phyloP scores from a whole-genome alignment of 305 asterid species.

The Rubia balearica region DNA sequence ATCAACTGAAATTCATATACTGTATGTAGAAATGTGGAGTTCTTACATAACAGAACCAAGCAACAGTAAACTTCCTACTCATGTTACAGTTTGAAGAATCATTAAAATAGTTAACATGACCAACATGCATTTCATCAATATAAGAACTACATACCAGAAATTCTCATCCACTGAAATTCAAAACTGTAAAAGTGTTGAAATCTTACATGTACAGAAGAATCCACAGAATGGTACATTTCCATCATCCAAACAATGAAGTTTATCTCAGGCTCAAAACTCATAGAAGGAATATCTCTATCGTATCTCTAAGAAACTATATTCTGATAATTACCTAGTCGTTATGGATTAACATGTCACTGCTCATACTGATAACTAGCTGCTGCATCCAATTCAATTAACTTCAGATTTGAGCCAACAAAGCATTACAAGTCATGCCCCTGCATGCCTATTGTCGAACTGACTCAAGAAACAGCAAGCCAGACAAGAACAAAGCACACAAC shows the following conservation, averaged over 20 bases:
- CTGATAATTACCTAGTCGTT: slow-evolving; percentile 8
- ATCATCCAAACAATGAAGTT: slow-evolving; percentile 30
- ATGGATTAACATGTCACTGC: slow-evolving; percentile 4
- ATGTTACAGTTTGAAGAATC: background rate
- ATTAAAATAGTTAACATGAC: background rate
- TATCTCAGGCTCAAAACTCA: slow-evolving; percentile 40
- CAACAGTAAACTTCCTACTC: background rate
- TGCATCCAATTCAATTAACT: slow-evolving; percentile 13
- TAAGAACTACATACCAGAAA: background rate
- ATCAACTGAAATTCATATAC: background rate
- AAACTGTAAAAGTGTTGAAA: slow-evolving; percentile 16
- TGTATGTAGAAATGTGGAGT: too few relatives aligned
- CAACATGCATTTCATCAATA: background rate
- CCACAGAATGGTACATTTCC: slow-evolving; percentile 37
- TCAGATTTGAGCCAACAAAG: slow-evolving; percentile 6
- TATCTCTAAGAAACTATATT: slow-evolving; percentile 8
- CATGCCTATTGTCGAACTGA: background rate
- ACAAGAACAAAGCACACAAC: background rate
- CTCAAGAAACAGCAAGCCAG: background rate
- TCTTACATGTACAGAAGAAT: slow-evolving; percentile 57
- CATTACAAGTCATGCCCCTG: slow-evolving; percentile 5
- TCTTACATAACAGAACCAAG: background rate
- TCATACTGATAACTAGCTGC: slow-evolving; percentile 6
- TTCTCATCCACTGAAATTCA: background rate
- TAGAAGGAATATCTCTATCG: slow-evolving; percentile 25